Conservation (phyloP, 305 asterid species). For the Fraxinus sp. region DNA sequence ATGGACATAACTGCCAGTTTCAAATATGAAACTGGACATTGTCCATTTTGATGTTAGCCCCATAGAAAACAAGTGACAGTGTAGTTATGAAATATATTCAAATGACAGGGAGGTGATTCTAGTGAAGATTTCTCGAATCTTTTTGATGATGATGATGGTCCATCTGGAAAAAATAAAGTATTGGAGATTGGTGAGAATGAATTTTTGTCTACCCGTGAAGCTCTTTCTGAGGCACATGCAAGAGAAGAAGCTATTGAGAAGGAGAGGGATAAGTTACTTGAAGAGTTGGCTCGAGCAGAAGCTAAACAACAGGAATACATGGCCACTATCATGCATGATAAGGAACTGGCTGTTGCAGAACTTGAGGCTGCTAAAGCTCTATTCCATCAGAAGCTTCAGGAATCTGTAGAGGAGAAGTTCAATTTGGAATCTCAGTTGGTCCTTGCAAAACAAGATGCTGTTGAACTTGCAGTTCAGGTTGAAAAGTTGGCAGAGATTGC, state of each 20-base stretch:
- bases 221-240: conserved; percentile 30
- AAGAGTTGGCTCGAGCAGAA: conserved; percentile 34
- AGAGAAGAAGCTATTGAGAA: conserved; percentile 33
- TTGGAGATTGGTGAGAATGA: conserved; percentile 29
- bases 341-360: conserved; percentile 39
- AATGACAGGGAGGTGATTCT: conserved; percentile 31
- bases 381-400: conserved; percentile 36
- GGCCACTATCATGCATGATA: conserved; percentile 31
- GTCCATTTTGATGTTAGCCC: not conserved
- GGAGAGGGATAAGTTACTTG: conserved; percentile 38
- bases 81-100: conserved; percentile 8
- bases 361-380: conserved; percentile 40
- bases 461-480: conserved; percentile 49
- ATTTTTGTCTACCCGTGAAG: conserved; percentile 27
- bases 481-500: conserved; percentile 43
- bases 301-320: conserved; percentile 39
- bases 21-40: not conserved
- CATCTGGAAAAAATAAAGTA: conserved; percentile 22
- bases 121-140: conserved; percentile 25
- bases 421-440: conserved; percentile 39
- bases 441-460: conserved; percentile 44
- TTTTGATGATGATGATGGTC: conserved; percentile 31
- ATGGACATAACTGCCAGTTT: not conserved
- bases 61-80: not conserved
- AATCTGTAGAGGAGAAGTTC: conserved; percentile 38